Base-by-base conservation (phyloP, 495 filamentous ascomycete genomes). In the Podospora appendiculata region DNA sequence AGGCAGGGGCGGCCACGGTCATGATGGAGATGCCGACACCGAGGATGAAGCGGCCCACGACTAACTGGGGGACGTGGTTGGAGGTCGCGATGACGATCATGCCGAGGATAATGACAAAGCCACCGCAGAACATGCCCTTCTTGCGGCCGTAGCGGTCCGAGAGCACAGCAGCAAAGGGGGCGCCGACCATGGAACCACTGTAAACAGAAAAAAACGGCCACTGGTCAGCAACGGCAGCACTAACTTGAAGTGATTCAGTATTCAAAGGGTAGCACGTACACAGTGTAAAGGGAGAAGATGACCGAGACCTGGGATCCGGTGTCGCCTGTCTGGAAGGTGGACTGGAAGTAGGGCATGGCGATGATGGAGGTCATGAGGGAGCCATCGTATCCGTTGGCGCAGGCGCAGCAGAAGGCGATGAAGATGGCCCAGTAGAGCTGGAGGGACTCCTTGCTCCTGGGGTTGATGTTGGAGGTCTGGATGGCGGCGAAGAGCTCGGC, bases 401-500 rank as follows among this genome's bases (percentile, higher is more conserved):
- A 81, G 36, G 74, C 72, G 48, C 73, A 77, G 55, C 68, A 70
- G 51, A 77, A 77, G 38, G 73, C 64, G 41, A 72, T 54, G 52
- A 72, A 69, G 50, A 76, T 64, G 48, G 63, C 50, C 44, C 66
- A 82, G 61, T 80, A 82, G 38, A 83, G 67, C 7, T 78, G 72
- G 17, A 79, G 53, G 10, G 77, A 79, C 19, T 69, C 67, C 56
- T 67, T 77, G 69, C 77, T 80, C 73, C 77, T 73, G 39, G 64
- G 67, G 48, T 76, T 67, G 58, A 83, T 81, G 41, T 77, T 71
- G 33, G 77, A 74, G 57, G 80, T 77, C 44, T 79, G 63, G 52
- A 82, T 71, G 34, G 79, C 79, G 34, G 80, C 78, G 56, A 64
- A 83, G 12, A 83, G 65, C 32, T 80, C 78, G 65, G 79, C 77